Percentiles rank a stretch among this genome's conserved stretches.
Evolutionary conservation across 768 basidiomycete species (phyloP).

Genomic region (Boletus fagicola): DNA sequence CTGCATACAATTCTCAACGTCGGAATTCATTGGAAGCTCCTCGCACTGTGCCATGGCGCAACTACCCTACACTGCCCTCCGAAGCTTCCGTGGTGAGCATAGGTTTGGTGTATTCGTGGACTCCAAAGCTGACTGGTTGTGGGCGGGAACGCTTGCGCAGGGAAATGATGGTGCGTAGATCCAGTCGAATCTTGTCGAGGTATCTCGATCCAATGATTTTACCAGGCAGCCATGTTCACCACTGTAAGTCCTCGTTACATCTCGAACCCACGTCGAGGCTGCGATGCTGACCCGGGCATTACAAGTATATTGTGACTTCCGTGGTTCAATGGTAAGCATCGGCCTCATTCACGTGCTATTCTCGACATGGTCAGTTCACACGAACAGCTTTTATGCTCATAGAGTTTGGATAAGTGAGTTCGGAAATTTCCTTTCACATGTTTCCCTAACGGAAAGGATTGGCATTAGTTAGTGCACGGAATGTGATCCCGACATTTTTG

Average conservation of each 20-base stretch:
- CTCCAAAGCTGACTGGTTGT: background rate
- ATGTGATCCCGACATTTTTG: background rate
- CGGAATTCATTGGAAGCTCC: background rate
- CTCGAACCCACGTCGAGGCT: too few relatives aligned
- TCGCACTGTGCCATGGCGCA: slow-evolving; percentile 3
- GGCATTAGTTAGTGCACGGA: slow-evolving; percentile 4
- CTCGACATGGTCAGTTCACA: background rate
- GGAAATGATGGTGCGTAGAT: slow-evolving; percentile 3
- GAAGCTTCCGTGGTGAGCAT: slow-evolving; percentile 2
- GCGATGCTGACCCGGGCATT: background rate
- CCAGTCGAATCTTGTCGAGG: background rate
- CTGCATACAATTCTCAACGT: background rate
- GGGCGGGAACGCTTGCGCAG: background rate
- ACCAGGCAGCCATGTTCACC: background rate
- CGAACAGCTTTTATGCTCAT: slow-evolving; percentile 14
- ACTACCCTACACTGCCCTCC: background rate
- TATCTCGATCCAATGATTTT: background rate
- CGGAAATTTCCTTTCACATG: too few relatives aligned
- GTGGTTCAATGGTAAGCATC: slow-evolving; percentile 14
- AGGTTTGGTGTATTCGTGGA: background rate
- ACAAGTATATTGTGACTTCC: slow-evolving; percentile 2
- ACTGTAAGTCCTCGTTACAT: background rate
- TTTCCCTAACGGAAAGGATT: background rate
- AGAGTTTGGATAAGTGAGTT: slow-evolving; percentile 15
- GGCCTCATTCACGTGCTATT: background rate